Evolutionary conservation across 2,329 filamentous ascomycete species (phyloP).

Genomic region (Cladobotryum protrusum): DNA sequence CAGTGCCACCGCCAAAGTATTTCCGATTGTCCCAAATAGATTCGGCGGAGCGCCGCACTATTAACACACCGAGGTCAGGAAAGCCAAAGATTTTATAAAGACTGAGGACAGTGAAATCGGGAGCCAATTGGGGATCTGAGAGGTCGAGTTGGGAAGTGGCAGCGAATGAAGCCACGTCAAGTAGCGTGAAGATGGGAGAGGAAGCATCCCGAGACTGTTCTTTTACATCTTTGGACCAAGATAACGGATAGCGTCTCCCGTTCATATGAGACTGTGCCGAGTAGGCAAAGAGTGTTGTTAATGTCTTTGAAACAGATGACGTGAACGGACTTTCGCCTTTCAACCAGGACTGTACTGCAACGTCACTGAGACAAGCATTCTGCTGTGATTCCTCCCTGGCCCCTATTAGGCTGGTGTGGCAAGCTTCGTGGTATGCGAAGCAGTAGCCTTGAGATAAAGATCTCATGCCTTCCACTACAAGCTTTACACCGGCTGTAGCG

Average conservation of each 20-base stretch:
- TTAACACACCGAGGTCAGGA: slow-evolving; percentile 78
- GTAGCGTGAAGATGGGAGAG: slow-evolving; percentile 54
- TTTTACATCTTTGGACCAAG: slow-evolving; percentile 55
- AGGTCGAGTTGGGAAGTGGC: slow-evolving; percentile 74
- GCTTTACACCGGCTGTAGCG: slow-evolving; percentile 83
- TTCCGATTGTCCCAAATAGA: slow-evolving; percentile 57
- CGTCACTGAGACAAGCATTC: slow-evolving; percentile 62
- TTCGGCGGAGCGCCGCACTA: slow-evolving; percentile 68
- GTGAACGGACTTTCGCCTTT: slow-evolving; percentile 28
- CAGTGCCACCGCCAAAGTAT: slow-evolving; percentile 93
- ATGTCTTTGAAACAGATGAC: slow-evolving; percentile 15
- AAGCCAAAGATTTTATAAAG: slow-evolving; percentile 99
- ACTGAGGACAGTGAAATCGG: slow-evolving; percentile 83
- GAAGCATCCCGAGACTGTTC: slow-evolving; percentile 13
- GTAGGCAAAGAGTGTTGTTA: slow-evolving; percentile 62
- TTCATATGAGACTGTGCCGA: slow-evolving; percentile 93
- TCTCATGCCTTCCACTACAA: slow-evolving; percentile 73
- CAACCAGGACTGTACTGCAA: slow-evolving; percentile 61
- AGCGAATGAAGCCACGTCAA: slow-evolving; percentile 78
- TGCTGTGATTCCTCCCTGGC: slow-evolving; percentile 62
- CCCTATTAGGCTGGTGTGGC: slow-evolving; percentile 83
- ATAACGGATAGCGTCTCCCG: slow-evolving; percentile 65
- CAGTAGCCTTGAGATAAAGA: slow-evolving; percentile 64
- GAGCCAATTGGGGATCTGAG: slow-evolving; percentile 50
- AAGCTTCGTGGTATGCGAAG: slow-evolving; percentile 77